Base-by-base conservation (phyloP, 768 basidiomycete genomes). In the Tephrocybe rancida region DNA sequence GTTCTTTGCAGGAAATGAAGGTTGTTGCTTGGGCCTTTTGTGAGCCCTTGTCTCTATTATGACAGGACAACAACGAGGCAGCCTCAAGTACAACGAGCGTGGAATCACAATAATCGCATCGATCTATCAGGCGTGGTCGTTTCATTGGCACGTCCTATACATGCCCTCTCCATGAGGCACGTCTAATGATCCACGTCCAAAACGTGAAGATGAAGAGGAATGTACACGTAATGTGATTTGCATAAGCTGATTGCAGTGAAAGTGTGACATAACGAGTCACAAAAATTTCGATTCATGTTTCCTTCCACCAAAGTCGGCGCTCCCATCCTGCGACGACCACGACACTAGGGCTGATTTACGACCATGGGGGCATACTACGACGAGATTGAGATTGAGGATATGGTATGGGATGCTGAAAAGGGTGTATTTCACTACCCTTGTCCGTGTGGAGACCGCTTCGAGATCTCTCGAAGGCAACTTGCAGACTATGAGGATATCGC, bases 391-490 rank as follows among this genome's bases (percentile, higher is more conserved):
- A 97, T 98, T 48, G 96, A 98, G 66, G 95, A 97, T 64, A 95
- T 97, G 87, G 81, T 74, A 14, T 97, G 92, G 92, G 94, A 96
- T 68, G 78, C 79, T 21, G 83, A 79, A 50, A 90, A 88, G 65
- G 67, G 79, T 37, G 89, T 98, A 4, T 98, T 87, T 65, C 95
- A 98, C 76, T 97, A 95, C 69, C 96, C 95, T 0, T 99, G 95
- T 66, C 95, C 96, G 1, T 98, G 96, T 65, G 96, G 96, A 8
- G 96, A 99, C 73, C 86, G 95, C 37, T 99, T 98, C 73, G 96
- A 98, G 71, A 98, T 98, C 60, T 85, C 89, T 26, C 83, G 88
- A 61, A 74, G 76, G 57, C 94, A 98, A 71, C 84, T 98, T 7
- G 82, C 85, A 41, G 77, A 94, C 60, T 97, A 84, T 50, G 97